Evolutionary conservation across 2,329 filamentous ascomycete species (phyloP).

Genomic region (Colletotrichum gigasporum): DNA sequence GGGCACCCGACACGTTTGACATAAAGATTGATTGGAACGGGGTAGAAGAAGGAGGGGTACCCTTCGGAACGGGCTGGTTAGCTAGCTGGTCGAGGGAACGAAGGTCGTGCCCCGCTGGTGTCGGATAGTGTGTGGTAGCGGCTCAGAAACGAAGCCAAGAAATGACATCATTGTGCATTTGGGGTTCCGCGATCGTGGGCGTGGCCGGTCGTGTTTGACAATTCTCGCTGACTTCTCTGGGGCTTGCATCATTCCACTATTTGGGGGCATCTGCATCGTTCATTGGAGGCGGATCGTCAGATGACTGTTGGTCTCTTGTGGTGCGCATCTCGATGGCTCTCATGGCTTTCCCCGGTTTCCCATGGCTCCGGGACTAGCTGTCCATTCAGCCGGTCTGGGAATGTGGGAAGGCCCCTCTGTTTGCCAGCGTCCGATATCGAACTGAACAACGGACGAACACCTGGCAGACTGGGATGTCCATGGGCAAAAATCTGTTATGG

Average conservation of each 20-base stretch:
- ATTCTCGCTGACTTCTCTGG: too few relatives aligned
- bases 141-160: not conserved
- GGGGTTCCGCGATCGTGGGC: not conserved
- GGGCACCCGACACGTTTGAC: too few relatives aligned
- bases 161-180: constrained; percentile 22
- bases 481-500: not conserved
- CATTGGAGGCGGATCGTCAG: constrained; percentile 2
- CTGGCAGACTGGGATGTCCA: not conserved
- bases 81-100: too few relatives aligned
- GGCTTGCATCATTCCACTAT: not conserved
- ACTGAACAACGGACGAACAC: not conserved
- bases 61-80: too few relatives aligned
- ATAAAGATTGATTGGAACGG: too few relatives aligned
- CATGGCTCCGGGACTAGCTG: too few relatives aligned
- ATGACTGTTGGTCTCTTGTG: not conserved
- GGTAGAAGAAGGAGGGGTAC: too few relatives aligned
- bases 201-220: not conserved
- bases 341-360: not conserved
- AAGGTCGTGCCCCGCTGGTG: too few relatives aligned
- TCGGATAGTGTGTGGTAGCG: not conserved
- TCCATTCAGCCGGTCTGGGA: too few relatives aligned
- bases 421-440: not conserved
- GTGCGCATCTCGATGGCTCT: constrained; percentile 5
- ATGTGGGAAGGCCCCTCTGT: too few relatives aligned
- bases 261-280: not conserved